Conservation (phyloP, 352 stramenopile genomes). For the Vaucheria bursata region DNA sequence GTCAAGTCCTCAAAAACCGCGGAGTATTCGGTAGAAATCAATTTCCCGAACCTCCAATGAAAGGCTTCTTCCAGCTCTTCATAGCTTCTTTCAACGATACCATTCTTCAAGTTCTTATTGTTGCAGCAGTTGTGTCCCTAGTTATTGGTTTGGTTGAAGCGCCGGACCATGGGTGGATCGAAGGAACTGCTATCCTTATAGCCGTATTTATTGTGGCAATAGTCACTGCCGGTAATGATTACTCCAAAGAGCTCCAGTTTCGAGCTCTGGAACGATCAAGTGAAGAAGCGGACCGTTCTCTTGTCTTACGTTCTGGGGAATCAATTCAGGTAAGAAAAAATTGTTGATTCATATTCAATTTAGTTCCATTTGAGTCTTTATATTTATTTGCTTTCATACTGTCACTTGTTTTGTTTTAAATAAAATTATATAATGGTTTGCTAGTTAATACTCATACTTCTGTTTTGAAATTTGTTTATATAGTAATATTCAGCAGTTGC, state of each 20-base stretch:
- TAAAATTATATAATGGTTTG: too few relatives aligned
- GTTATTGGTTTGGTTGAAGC: constrained; percentile 54
- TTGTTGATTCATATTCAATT: constrained; percentile 75
- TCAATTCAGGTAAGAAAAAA: constrained; percentile 16
- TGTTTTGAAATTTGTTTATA: too few relatives aligned
- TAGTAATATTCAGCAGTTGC: too few relatives aligned
- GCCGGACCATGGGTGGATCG: constrained; percentile 61
- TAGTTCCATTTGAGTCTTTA: too few relatives aligned
- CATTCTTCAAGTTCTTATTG: constrained; percentile 76
- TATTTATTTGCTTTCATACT: too few relatives aligned
- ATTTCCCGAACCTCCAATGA: constrained; percentile 49
- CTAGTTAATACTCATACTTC: too few relatives aligned
- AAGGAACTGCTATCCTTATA: constrained; percentile 74
- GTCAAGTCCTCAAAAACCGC: constrained; percentile 11
- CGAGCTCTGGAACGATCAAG: constrained; percentile 59
- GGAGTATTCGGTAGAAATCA: constrained; percentile 48
- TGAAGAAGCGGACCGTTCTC: constrained; percentile 36
- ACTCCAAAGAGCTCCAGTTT: constrained; percentile 79
- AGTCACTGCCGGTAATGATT: constrained; percentile 75
- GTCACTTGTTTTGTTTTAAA: too few relatives aligned
- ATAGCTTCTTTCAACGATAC: constrained; percentile 76
- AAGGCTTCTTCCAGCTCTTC: constrained; percentile 57
- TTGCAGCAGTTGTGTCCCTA: constrained; percentile 67
- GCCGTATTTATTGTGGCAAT: constrained; percentile 72
- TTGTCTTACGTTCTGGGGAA: constrained; percentile 24